These are phyloP conservation scores for Flaveria linearis DNA, from an alignment of 129 eudicot genomes.

Conservation along the genomic window DNA sequence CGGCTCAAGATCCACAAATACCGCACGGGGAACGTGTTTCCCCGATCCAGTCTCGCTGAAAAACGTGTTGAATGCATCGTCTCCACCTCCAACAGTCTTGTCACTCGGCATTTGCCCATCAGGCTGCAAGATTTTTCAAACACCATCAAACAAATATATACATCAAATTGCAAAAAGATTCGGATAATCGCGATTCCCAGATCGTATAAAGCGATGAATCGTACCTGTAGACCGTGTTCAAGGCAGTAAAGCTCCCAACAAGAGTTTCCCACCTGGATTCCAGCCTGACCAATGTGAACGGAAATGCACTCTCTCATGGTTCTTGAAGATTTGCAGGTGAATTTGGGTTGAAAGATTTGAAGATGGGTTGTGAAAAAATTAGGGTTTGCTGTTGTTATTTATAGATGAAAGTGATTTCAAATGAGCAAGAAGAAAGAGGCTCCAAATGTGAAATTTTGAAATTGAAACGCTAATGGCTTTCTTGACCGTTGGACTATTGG, in stretches of 20 bases:
- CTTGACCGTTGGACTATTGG: too few relatives aligned
- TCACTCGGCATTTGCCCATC: slow-evolving; percentile 89
- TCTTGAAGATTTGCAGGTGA: background rate
- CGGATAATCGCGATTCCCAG: background rate
- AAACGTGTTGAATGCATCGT: slow-evolving; percentile 85
- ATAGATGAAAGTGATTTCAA: slow-evolving; percentile 14
- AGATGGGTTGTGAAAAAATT: background rate
- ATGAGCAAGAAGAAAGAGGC: slow-evolving; percentile 15
- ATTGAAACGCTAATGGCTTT: background rate
- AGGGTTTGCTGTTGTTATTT: slow-evolving; percentile 34
- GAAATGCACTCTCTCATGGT: slow-evolving; percentile 87
- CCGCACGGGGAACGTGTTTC: slow-evolving; percentile 78
- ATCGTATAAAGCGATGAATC: too few relatives aligned
- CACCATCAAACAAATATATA: background rate
- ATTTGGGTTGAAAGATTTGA: too few relatives aligned
- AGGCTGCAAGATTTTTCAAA: slow-evolving; percentile 45
- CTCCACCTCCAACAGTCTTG: slow-evolving; percentile 73
- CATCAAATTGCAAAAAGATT: background rate
- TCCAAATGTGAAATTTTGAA: slow-evolving; percentile 23
- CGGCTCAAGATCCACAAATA: slow-evolving; percentile 75
- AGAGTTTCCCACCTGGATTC: slow-evolving; percentile 79
- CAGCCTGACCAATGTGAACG: slow-evolving; percentile 85
- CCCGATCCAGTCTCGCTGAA: slow-evolving; percentile 88
- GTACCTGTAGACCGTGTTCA: slow-evolving; percentile 78
- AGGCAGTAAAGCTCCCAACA: slow-evolving; percentile 88